Percentiles rank a stretch among this genome's conserved stretches.
Evolutionary conservation across 208 protist species (phyloP).

Genomic region (Leishmania guyanensis): DNA sequence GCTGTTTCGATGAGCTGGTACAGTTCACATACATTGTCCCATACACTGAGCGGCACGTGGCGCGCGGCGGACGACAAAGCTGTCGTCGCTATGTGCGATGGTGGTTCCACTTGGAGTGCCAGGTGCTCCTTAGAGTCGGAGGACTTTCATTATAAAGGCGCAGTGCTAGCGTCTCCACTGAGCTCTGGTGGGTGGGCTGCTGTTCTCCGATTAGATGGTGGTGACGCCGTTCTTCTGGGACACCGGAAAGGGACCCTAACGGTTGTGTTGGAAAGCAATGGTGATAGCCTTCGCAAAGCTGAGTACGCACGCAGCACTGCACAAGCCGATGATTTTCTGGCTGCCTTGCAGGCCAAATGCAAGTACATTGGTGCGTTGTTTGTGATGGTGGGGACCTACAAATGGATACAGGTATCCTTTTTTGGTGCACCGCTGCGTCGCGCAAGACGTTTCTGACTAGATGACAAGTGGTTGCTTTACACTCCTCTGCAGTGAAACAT

Average conservation of each 20-base stretch:
- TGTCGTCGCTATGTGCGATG: slow-evolving; percentile 14
- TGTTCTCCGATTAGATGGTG: not conserved
- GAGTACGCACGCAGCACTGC: slow-evolving; percentile 10
- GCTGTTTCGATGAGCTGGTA: slow-evolving; percentile 44
- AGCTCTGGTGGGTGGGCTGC: slow-evolving; percentile 31
- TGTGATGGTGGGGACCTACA: slow-evolving; percentile 51
- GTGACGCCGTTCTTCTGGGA: slow-evolving; percentile 8
- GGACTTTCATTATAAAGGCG: slow-evolving; percentile 9
- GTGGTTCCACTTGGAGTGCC: slow-evolving; percentile 12
- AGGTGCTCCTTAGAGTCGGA: slow-evolving; percentile 18
- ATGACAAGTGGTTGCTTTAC: not conserved
- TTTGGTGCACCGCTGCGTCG: slow-evolving; percentile 20
- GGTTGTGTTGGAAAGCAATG: slow-evolving; percentile 1
- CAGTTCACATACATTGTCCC: slow-evolving; percentile 35
- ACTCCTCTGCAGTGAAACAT: not conserved
- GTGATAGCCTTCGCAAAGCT: not conserved
- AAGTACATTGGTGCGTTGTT: slow-evolving; percentile 56
- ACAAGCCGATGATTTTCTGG: slow-evolving; percentile 5
- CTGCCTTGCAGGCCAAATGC: slow-evolving; percentile 33
- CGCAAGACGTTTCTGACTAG: slow-evolving; percentile 20
- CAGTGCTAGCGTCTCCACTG: slow-evolving; percentile 21
- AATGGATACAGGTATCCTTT: slow-evolving; percentile 38
- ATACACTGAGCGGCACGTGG: slow-evolving; percentile 35
- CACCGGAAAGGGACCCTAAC: slow-evolving; percentile 10
- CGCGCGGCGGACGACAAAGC: slow-evolving; percentile 18